Percentiles rank a stretch among this genome's conserved stretches.
Conservation (phyloP, 2,329 filamentous ascomycete species). For the Pyricularia sp. region DNA sequence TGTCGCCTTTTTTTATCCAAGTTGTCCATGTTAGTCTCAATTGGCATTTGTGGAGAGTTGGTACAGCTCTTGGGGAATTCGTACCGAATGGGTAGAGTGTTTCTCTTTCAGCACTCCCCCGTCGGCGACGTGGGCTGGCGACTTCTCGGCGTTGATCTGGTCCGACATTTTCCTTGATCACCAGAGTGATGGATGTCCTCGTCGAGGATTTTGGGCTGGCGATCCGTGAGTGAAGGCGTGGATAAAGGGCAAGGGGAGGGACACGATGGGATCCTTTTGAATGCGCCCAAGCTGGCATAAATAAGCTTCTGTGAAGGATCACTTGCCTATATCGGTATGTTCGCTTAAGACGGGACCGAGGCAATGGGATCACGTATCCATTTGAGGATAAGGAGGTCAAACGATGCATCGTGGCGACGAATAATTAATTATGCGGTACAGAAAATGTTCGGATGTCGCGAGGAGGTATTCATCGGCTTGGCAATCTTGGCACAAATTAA, state of each 20-base stretch:
- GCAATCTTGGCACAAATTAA: too few species aligned
- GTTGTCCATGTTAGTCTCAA: not conserved
- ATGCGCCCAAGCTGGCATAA: not conserved
- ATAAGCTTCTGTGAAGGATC: not conserved
- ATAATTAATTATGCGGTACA: too few species aligned
- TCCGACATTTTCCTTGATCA: not conserved
- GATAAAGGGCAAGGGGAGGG: not conserved
- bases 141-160: not conserved
- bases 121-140: not conserved
- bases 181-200: not conserved
- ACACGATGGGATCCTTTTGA: too few species aligned
- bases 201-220: not conserved
- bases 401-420: too few species aligned
- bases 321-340: not conserved
- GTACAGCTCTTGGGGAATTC: not conserved
- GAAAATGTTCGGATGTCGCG: too few species aligned
- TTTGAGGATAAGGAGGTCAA: too few species aligned
- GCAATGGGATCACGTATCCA: too few species aligned
- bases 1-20: not conserved
- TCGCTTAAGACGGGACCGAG: not conserved
- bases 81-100: not conserved
- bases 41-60: too few species aligned
- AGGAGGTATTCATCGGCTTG: too few species aligned
- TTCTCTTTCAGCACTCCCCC: not conserved
- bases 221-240: not conserved